phyloP scores from a whole-genome alignment of 306 rosid genomes.

The Quercus berberidifolia region DNA sequence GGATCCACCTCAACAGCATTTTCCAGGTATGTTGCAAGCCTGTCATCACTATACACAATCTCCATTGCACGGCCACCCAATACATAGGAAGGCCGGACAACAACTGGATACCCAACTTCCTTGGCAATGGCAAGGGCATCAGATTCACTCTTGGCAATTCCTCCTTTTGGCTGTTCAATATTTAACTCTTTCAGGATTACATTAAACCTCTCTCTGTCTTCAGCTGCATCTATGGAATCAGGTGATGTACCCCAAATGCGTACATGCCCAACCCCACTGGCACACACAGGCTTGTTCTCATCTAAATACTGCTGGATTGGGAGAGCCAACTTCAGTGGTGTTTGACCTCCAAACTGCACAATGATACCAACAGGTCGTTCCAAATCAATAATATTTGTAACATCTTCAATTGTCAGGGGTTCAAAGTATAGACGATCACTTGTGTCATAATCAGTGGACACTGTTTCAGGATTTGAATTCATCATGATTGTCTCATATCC shows the following conservation, averaged over 20 bases:
- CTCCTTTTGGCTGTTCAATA: conserved; percentile 98
- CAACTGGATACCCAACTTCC: conserved; percentile 89
- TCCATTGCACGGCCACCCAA: conserved; percentile 99
- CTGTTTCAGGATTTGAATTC: conserved; percentile 98
- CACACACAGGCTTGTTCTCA: conserved; percentile 64
- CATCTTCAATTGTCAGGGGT: conserved; percentile 87
- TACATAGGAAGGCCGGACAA: conserved; percentile 94
- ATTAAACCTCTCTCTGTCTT: conserved; percentile 95
- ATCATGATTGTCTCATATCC: conserved; percentile 97
- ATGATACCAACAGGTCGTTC: conserved; percentile 98
- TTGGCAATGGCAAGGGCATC: conserved; percentile 83
- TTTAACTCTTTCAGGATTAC: conserved; percentile 68
- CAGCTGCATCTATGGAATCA: conserved; percentile 91
- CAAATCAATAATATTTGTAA: conserved; percentile 78
- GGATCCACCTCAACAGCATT: conserved; percentile 97
- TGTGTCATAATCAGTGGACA: conserved; percentile 94
- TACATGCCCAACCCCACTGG: conserved; percentile 65
- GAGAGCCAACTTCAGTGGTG: conserved; percentile 85
- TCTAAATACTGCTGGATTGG: conserved; percentile 82
- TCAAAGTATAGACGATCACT: conserved; percentile 96
- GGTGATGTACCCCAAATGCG: conserved; percentile 98
- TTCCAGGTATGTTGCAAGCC: conserved; percentile 79
- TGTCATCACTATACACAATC: conserved; percentile 76
- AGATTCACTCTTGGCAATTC: conserved; percentile 90
- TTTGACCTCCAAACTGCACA: conserved; percentile 99